Evolutionary conservation across 345 rosid genomes (phyloP).

Genomic region (Hibiscus trionum): DNA sequence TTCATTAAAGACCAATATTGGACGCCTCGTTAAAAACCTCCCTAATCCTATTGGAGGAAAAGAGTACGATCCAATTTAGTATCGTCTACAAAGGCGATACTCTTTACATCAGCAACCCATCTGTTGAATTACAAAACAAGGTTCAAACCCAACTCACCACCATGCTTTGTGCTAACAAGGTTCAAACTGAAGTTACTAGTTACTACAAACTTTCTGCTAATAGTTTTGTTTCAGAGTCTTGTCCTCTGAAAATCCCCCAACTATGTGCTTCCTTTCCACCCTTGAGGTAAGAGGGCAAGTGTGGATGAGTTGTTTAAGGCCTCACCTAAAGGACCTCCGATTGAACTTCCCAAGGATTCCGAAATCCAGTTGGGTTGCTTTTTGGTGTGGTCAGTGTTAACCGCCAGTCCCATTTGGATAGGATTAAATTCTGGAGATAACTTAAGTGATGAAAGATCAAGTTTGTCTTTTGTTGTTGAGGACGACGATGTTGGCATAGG

Average conservation of each 20-base stretch:
- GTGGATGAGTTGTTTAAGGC: conserved; percentile 33
- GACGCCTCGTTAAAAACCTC: no score
- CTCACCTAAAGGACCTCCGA: conserved; percentile 70
- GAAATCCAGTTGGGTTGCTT: conserved; percentile 45
- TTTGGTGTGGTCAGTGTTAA: conserved; percentile 22
- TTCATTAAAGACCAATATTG: no score
- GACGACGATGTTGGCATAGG: conserved; percentile 37
- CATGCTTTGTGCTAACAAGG: no score
- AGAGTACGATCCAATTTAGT: no score
- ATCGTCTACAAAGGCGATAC: no score
- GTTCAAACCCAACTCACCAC: no score
- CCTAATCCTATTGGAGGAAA: no score
- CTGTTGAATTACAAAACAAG: no score
- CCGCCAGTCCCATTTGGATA: conserved; percentile 29
- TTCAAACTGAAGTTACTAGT: no score
- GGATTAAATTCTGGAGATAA: conserved; percentile 42
- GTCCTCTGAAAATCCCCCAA: neutral
- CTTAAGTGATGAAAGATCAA: conserved; percentile 38
- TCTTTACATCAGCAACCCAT: no score
- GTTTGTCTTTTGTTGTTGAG: conserved; percentile 32
- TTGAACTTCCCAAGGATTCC: conserved; percentile 39
- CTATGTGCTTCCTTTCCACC: conserved; percentile 22
- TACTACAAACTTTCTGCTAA: neutral
- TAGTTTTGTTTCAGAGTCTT: neutral
- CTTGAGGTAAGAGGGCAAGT: conserved; percentile 21